These are phyloP conservation scores for Pyrenochaeta sp. DNA, from an alignment of 2,329 filamentous ascomycete species.

Conservation along the genomic window DNA sequence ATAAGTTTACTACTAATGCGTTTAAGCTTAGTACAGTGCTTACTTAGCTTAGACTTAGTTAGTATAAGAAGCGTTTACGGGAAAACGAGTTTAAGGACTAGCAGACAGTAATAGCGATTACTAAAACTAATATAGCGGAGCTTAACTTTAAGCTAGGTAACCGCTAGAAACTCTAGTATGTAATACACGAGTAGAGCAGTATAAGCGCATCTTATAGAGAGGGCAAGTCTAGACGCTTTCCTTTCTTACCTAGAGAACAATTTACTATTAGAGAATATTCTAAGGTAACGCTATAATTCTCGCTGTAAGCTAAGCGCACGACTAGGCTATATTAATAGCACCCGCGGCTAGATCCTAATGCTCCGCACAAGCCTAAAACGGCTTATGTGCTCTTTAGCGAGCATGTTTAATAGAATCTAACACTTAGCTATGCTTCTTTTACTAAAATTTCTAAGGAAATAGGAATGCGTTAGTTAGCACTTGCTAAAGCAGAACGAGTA, in stretches of 20 bases:
- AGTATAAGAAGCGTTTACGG: constrained; percentile 9
- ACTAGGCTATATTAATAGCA: constrained; percentile 15
- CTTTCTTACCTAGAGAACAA: constrained; percentile 14
- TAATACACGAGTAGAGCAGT: constrained; percentile 19
- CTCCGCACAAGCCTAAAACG: constrained; percentile 12
- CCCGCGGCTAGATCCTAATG: constrained; percentile 11
- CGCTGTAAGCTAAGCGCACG: constrained; percentile 4
- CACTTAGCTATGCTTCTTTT: constrained; percentile 10
- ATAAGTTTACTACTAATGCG: neutral
- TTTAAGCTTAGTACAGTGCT: constrained; percentile 8
- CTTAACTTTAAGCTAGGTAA: constrained; percentile 18
- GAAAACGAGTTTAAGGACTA: constrained; percentile 21
- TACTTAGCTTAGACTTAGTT: constrained; percentile 6
- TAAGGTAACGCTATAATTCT: constrained; percentile 3
- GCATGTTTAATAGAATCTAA: constrained; percentile 11
- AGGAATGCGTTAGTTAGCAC: constrained; percentile 7
- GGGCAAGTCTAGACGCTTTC: constrained; percentile 18
- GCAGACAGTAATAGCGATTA: constrained; percentile 15
- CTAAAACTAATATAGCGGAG: constrained; percentile 13
- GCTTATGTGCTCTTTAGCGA: constrained; percentile 17
- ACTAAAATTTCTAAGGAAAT: constrained; percentile 8
- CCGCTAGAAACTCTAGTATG: constrained; percentile 17
- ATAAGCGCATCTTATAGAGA: constrained; percentile 15
- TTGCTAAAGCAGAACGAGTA: constrained; percentile 1
- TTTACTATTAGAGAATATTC: constrained; percentile 15